Base-by-base conservation (phyloP, 495 filamentous ascomycete genomes). In the Apodospora peruviana region DNA sequence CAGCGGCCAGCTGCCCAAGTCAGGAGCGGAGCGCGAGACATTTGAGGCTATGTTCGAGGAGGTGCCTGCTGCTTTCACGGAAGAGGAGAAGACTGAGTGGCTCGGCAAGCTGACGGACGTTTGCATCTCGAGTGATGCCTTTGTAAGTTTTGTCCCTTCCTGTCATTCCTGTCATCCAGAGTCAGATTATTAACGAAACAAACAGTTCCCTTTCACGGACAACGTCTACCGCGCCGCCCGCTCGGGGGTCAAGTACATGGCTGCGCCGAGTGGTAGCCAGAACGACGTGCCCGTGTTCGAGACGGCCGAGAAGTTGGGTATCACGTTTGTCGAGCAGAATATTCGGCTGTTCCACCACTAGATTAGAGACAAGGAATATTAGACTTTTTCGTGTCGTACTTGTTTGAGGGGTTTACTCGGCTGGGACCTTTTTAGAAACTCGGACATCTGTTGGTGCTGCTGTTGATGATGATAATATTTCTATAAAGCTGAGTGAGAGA, bases 161-260 rank as follows among this genome's bases (percentile, higher is more conserved):
- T 46, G 37, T 22, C 2, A 25, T 0, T 51, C 53, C 59, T 42
- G 44, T 5, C 11, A 39, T 16, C n/a, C n/a, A n/a, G 20, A 57
- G 25, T 47, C 21, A n/a, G 27, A 18, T 46, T 12, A 37, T 20
- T 12, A 5, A 2, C 2, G 4, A 3, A 8, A 17, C 5, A 10
- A 35, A 0, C 2, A 91, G 87, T 96, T 97, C 82, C 93, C 93
- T 47, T 98, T 98, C 75, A 86, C 88, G 56, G 93, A 97, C 77
- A 98, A 98, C 59, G 85, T 98, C 51, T 95, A 91, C 79, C 81
- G 93, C 48, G 88, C 90, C 36, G 81, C 78, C 44, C 77, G 88
- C 52, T 95, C 88, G 18, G 93, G 93, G 19, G 91, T 80, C 53
- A 97, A 95, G 74, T 98, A 95, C 73, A 83, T 97, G 51, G 90